Conservation (phyloP, 2,329 filamentous ascomycete genomes). For the Graphilbum sp. region DNA sequence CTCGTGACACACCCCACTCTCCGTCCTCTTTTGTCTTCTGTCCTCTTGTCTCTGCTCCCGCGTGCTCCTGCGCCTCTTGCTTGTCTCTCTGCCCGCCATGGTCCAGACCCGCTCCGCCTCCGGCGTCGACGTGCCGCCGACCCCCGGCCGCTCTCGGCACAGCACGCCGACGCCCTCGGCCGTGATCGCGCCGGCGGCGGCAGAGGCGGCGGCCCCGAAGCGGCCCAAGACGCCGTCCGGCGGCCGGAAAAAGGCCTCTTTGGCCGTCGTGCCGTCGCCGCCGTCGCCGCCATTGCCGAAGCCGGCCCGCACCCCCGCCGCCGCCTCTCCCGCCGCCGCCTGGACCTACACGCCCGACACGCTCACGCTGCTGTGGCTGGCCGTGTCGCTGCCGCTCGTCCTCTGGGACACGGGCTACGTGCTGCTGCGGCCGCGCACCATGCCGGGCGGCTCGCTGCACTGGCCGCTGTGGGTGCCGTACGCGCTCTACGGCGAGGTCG, state of each 20-base stretch:
- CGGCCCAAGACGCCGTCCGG: neutral
- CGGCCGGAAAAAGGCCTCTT: neutral
- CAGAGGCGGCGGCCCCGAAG: neutral
- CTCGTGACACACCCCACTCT: neutral
- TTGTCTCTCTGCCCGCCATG: conserved; percentile 5
- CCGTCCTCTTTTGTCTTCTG: neutral
- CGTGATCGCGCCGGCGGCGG: neutral
- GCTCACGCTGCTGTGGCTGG: conserved; percentile 49
- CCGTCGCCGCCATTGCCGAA: conserved; percentile 5
- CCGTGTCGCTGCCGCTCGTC: conserved; percentile 60
- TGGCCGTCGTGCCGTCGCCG: neutral
- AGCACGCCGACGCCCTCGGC: neutral
- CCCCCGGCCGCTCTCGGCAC: conserved; percentile 6
- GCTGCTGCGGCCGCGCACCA: conserved; percentile 61
- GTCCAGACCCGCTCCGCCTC: conserved; percentile 11
- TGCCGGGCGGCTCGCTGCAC: conserved; percentile 62
- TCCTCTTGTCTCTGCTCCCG: neutral
- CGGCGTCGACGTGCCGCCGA: conserved; percentile 8
- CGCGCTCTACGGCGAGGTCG: conserved; percentile 61
- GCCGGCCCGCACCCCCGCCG: neutral
- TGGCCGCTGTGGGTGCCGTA: conserved; percentile 62
- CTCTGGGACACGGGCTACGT: conserved; percentile 71
- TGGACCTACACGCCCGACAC: conserved; percentile 31
- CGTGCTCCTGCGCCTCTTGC: neutral
- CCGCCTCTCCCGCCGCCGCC: conserved; percentile 4